Evolutionary conservation across 768 basidiomycete species (phyloP), one percentile per base, ranked within the genome.

Genomic region (Pisolithus albus): DNA sequence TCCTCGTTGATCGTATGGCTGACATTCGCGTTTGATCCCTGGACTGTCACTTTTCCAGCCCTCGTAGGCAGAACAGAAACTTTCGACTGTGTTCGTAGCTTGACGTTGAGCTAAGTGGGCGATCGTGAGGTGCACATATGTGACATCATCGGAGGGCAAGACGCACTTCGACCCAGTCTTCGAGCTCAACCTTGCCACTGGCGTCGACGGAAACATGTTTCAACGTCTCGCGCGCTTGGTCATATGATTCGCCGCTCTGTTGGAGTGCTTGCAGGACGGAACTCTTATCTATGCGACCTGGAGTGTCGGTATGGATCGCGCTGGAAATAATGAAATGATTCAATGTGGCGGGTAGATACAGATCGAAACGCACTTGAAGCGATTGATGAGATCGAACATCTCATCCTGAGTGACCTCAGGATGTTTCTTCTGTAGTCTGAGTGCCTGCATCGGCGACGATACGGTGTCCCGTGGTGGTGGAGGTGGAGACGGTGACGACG

Each of bases 1-100:
- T 98, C 95, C 68, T 97, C 92, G 72, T 96, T 96, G 70, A 98
- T 86, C 32, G 95, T 95, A 72, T 97, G 95, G 69, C 88, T 91
- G 56, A 92, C 90, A 70, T 94, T 96, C 48, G 90, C 88, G 59
- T 91, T 96, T 4, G 92, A 92, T 52, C 95, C 95, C 64, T 92
- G 83, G 21, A 97, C 91, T 1, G 90, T 91, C 53, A 97, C 91
- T 64, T 92, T 95, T 15, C 94, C 94, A 18, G 84, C 84, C 61
- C 80, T 84, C 9, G 82, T 83, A 7, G 77, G 75, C 16, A 76
- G 81, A 53, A 64, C 77, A 58, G 60, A 70, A 58, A 66, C 70
- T 64, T 46, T 75, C 53, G 53, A 50, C 61, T 81, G 75, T 4
- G 79, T 73, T 55, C 76, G 76, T 52, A 93, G 79, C 68, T 92